Base-by-base conservation (phyloP, 163 green algal genomes). In the Prototheca cutis region DNA sequence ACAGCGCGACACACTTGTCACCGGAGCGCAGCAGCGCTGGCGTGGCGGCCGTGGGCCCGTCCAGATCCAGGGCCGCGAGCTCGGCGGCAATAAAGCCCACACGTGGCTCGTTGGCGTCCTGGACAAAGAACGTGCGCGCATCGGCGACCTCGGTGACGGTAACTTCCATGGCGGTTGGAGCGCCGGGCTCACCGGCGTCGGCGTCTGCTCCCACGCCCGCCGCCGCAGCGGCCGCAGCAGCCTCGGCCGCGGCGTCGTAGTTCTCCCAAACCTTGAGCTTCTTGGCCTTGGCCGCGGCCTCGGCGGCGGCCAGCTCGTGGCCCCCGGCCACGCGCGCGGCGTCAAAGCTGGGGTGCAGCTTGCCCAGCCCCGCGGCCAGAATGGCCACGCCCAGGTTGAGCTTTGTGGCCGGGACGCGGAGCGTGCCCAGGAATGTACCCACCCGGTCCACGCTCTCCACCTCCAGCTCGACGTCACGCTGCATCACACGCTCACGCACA, bases 221-320 rank as follows among this genome's bases (percentile, higher is more conserved):
- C 25, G 58, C 53, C 6, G 63, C 65, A 1, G 71, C 65, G 21
- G 66, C 72, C 0, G 70, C 63, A 8, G 52, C 73, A 2, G 33
- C 61, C 30, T 79, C 77, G 33, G 68, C 59, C 32, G 76, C 75
- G 0, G 81, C 72, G 13, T 73, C 87, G 62, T 84, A 90, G 31
- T 82, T 82, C 72, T 90, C 72, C 90, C 89, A 96, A 13, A 96
- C 70, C 72, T 87, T 88, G 55, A 89, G 67, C 15, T 71, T 72
- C 24, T 70, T 58, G 40, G 76, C 52, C 70, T 87, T 84, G 3
- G 90, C 90, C n/a, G 70, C 62, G 30, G 76, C 59, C 72, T 95
- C 73, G 2, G 84, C 80, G n/a, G 64, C 65, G 34, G 66, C 34
- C 55, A 94, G 73, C 71, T 78, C 79, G 15, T 30, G 10, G 8